Conservation (phyloP, 164 flowering plant genomes). For the Amborella trichopoda region DNA sequence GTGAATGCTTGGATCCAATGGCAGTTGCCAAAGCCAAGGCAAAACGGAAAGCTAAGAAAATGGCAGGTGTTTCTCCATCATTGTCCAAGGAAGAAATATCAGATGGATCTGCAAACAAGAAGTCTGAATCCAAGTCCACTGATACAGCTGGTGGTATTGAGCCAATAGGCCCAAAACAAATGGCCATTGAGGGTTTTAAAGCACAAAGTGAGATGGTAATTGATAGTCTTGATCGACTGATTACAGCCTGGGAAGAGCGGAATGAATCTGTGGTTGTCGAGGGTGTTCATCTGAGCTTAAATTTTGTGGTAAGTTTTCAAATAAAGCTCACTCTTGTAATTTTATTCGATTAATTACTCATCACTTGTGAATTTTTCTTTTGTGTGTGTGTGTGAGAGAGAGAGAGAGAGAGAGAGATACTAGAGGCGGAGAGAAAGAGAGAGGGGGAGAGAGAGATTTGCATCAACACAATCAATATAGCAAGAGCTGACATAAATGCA, state of each 20-base stretch:
- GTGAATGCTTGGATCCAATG: slow-evolving; percentile 66
- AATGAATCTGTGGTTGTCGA: slow-evolving; percentile 91
- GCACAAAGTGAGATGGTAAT: slow-evolving; percentile 98
- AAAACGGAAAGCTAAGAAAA: slow-evolving; percentile 58
- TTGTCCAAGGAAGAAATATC: slow-evolving; percentile 25
- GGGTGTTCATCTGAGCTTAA: slow-evolving; percentile 89
- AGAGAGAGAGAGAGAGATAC: no score
- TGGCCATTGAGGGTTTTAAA: slow-evolving; percentile 86
- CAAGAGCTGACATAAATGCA: no score
- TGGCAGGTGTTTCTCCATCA: slow-evolving; percentile 29
- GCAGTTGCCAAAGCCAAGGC: slow-evolving; percentile 86
- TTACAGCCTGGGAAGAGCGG: slow-evolving; percentile 86
- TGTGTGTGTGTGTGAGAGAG: no score
- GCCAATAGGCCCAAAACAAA: slow-evolving; percentile 49
- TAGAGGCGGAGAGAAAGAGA: no score
- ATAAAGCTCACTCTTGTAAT: no score
- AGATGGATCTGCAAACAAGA: slow-evolving; percentile 21
- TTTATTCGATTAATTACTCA: no score
- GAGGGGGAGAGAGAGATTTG: no score
- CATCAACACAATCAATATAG: no score
- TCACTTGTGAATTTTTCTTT: no score
- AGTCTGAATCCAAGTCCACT: slow-evolving; percentile 17
- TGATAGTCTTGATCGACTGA: slow-evolving; percentile 85
- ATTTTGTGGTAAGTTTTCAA: slow-evolving; percentile 72
- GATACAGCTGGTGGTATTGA: slow-evolving; percentile 25